Evolutionary conservation across 108 stramenopile genomes (phyloP).

Genomic region (Fragilaria crotonensis): DNA sequence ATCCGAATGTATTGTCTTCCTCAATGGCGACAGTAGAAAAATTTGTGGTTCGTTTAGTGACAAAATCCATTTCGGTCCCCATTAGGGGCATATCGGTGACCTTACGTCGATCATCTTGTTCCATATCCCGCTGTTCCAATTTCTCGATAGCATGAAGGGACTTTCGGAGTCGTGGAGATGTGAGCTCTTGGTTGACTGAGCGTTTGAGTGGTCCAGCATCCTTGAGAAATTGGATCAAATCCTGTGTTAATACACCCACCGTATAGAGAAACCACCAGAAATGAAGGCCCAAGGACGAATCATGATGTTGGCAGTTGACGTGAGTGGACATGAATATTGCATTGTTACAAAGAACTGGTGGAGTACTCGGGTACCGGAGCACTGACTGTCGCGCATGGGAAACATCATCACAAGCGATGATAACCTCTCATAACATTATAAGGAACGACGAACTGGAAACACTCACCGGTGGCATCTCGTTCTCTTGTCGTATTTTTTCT

Average conservation of each 20-base stretch:
- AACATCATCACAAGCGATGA: background rate
- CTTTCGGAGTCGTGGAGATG: constrained; percentile 18
- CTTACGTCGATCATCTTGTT: constrained; percentile 7
- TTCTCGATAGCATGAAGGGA: constrained; percentile 11
- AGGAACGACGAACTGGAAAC: background rate
- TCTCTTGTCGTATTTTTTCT: background rate
- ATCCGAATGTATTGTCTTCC: background rate
- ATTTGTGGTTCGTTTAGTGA: constrained; percentile 31
- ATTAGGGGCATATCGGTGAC: constrained; percentile 24
- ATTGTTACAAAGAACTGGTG: background rate
- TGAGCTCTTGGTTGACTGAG: constrained; percentile 9
- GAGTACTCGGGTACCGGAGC: background rate
- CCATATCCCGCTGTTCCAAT: constrained; percentile 10
- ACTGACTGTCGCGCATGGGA: background rate
- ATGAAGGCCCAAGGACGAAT: background rate
- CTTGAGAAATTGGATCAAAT: background rate
- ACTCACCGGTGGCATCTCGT: background rate
- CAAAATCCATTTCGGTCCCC: constrained; percentile 19
- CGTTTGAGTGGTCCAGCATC: background rate
- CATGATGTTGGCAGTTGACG: background rate
- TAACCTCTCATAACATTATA: background rate
- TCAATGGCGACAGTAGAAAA: constrained; percentile 15
- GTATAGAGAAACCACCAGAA: too few relatives aligned
- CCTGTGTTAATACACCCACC: too few relatives aligned
- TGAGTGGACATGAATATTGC: background rate